These are phyloP conservation scores for Pleurotus salmoneostramineus DNA, from an alignment of 768 basidiomycete species.

Conservation along the genomic window DNA sequence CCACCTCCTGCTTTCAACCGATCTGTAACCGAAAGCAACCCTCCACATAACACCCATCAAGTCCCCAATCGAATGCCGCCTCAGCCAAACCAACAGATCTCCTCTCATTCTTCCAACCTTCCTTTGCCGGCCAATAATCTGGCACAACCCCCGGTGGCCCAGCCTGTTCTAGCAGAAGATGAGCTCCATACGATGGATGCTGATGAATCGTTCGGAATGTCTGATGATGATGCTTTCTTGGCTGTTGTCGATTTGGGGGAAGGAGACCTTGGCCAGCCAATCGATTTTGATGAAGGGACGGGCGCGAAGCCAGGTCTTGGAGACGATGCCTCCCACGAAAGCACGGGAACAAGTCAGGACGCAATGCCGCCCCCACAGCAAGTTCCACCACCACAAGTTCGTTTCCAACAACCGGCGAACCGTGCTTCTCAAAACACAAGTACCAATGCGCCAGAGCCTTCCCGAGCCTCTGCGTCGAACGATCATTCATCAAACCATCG, in stretches of 20 bases:
- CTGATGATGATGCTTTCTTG: constrained; percentile 66
- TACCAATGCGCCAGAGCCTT: not conserved
- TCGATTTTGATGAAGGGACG: constrained; percentile 40
- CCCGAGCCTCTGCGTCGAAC: not conserved
- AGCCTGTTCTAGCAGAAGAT: not conserved
- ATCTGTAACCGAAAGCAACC: constrained; percentile 1
- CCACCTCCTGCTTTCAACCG: not conserved
- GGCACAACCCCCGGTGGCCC: too few species aligned
- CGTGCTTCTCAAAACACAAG: not conserved
- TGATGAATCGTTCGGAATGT: constrained; percentile 47
- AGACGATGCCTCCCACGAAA: not conserved
- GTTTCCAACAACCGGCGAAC: not conserved
- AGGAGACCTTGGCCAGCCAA: constrained; percentile 39
- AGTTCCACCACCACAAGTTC: not conserved
- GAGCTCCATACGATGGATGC: constrained; percentile 4
- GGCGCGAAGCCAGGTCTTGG: constrained; percentile 14
- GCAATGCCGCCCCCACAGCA: not conserved
- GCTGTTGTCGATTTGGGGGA: constrained; percentile 53
- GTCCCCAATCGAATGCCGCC: constrained; percentile 1
- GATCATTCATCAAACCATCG: not conserved
- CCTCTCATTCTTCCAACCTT: too few species aligned
- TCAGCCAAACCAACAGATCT: not conserved
- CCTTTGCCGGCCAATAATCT: not conserved
- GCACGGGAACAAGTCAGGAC: not conserved
- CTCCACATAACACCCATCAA: constrained; percentile 12